These are phyloP conservation scores for Saturnispora besseyi DNA, from an alignment of 805 yeast genomes.

Conservation along the genomic window DNA sequence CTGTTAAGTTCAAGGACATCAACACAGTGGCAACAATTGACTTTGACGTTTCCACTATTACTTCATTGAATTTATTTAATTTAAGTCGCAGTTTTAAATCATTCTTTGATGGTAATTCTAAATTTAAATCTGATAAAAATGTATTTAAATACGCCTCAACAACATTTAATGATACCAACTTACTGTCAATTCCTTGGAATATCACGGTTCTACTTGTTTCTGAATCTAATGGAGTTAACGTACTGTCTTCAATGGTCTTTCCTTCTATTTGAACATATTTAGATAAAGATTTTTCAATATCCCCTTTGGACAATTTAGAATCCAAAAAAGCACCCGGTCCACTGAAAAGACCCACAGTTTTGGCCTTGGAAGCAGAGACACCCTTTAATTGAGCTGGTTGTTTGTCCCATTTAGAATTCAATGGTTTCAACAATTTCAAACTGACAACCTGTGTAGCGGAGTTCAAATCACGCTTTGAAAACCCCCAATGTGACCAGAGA, in stretches of 20 bases:
- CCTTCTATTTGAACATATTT: not conserved
- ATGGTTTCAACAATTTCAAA: conserved; percentile 35
- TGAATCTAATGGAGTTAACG: conserved; percentile 22
- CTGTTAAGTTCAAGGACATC: conserved; percentile 33
- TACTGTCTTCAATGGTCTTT: not conserved
- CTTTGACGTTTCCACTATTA: conserved; percentile 45
- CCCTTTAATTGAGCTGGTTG: conserved; percentile 63
- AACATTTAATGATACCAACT: conserved; percentile 20
- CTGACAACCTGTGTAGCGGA: not conserved
- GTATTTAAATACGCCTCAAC: conserved; percentile 38
- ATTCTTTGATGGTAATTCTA: conserved; percentile 27
- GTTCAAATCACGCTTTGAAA: not conserved
- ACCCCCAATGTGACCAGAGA: conserved; percentile 1
- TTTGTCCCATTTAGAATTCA: conserved; percentile 58
- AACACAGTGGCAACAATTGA: conserved; percentile 48
- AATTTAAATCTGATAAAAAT: conserved; percentile 37
- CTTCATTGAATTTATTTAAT: conserved; percentile 19
- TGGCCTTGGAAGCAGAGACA: conserved; percentile 68
- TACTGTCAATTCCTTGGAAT: conserved; percentile 17
- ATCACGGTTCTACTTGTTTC: conserved; percentile 20
- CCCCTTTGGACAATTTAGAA: conserved; percentile 2
- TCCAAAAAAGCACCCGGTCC: conserved; percentile 43
- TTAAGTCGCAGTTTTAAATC: conserved; percentile 25
- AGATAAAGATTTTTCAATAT: conserved; percentile 1
- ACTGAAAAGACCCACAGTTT: conserved; percentile 70